Conservation (phyloP, 2,329 filamentous ascomycete genomes). For the Chrysoporthe deuterocubensis region DNA sequence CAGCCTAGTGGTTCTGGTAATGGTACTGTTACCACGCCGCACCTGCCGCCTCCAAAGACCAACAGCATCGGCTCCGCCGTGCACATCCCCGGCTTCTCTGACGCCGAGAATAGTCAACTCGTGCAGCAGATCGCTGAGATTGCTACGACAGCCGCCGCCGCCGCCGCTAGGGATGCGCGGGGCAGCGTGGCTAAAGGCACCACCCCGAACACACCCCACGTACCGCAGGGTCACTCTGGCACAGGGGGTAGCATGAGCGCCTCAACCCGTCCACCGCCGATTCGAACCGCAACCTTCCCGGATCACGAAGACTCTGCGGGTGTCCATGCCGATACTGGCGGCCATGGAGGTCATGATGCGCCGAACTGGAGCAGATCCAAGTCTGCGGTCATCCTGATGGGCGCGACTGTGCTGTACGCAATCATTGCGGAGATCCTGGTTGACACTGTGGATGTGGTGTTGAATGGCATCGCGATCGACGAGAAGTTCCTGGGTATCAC, state of each 20-base stretch:
- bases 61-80: constrained; percentile 48
- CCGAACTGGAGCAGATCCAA: constrained; percentile 96
- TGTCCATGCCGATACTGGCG: constrained; percentile 36
- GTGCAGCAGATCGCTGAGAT: constrained; percentile 91
- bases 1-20: constrained; percentile 47
- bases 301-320: constrained; percentile 51
- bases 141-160: constrained; percentile 85
- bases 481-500: constrained; percentile 98
- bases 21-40: constrained; percentile 58
- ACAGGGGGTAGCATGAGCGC: constrained; percentile 16
- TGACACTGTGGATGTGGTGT: constrained; percentile 94
- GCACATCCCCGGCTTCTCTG: constrained; percentile 72
- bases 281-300: constrained; percentile 44
- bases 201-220: constrained; percentile 21
- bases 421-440: constrained; percentile 96
- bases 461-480: constrained; percentile 88
- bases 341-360: constrained; percentile 85
- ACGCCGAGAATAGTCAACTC: constrained; percentile 79
- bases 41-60: constrained; percentile 76
- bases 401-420: constrained; percentile 91
- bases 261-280: constrained; percentile 35
- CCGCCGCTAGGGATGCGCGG: constrained; percentile 78
- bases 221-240: constrained; percentile 31
- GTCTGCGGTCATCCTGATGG: constrained; percentile 85
- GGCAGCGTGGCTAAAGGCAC: constrained; percentile 30